Base-by-base conservation (phyloP, 305 asterid genomes). In the Nicotiana rustica region DNA sequence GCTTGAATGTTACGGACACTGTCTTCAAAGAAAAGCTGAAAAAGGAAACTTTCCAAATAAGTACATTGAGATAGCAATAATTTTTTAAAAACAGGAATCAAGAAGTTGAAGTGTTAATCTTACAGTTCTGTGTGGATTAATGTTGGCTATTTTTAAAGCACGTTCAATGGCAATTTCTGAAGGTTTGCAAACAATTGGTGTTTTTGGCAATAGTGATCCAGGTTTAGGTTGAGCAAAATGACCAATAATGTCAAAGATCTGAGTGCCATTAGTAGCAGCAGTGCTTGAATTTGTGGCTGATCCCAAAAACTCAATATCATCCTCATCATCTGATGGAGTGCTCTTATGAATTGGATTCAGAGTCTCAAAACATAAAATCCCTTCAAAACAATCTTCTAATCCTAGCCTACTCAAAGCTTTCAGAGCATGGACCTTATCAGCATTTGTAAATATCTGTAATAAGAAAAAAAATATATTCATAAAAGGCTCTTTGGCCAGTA, bases 351-450 rank as follows among this genome's bases (percentile, higher is more conserved):
- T 86, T 14, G 97, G 97, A 79, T 96, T 96, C 65, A 96, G 92
- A n/a, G 99, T 93, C 89, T 96, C 99, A 62, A 96, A 96, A 76
- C 98, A 96, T 64, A 96, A 82, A 82, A 96, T 93, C 82, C 98
- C 98, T 85, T 96, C 99, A 25, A 96, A 96, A 83, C 99, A 96
- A 79, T 89, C 98, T 77, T 93, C 97, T 80, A 96, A 79, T 4
- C 97, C 99, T 56, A 96, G 93, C 55, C 85, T 86, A 38, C 84
- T 85, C 18, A 96, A 92, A 76, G 85, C 98, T 88, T 91, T 87
- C 10, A 90, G 81, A 25, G 98, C 98, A 67, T 96, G 99, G 44
- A 88, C 86, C 87, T 87, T 89, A 77, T 96, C 98, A 31, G 98
- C 98, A 87, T 96, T 96, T 57, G 99, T 94, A 88, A 96, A 96